Evolutionary conservation across 108 stramenopile genomes (phyloP), one percentile per base, ranked within the genome.

Genomic region (Chaetoceros tenuissimus): DNA sequence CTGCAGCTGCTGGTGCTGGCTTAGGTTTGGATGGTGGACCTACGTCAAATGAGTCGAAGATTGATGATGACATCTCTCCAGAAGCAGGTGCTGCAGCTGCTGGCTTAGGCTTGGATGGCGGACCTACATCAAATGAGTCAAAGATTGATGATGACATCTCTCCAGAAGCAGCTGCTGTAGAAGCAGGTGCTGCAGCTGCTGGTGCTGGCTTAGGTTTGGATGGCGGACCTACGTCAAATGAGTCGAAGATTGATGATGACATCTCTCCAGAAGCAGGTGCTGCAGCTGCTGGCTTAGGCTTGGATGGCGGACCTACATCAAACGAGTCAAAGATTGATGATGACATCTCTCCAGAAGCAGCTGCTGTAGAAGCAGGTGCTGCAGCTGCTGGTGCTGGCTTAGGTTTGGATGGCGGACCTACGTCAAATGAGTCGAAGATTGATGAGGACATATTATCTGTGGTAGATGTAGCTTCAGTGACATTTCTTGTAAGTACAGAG

Each of bases 251-350:
- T 20, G 72, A 73, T 8, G 31, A 17, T 10, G 34, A 40, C 60
- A n/a, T 51, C 48, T 64, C 20, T 45, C 50, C 16, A 62, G 68
- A 13, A 21, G 31, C 59, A 18, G 31, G 28, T 48, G 49, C 13
- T 16, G 55, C 1, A 45, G 53, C 1, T 30, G 53, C 25, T 17
- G 43, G 28, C 2, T 67, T 63, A 28, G 43, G 21, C 24, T 56
- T 24, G 10, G 27, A 31, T 28, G 28, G 29, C 1, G 73, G 55
- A 20, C 74, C 58, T 10, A 43, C 66, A 25, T 75, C 83, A 26
- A 81, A 85, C 30, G 48, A 28, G 51, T 81, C 80, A 64, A 85
- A 85, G 18, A 85, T 85, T 0, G 84, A 81, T 1, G 70, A 57
- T 24, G 55, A 28, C 49, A 63, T 50, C 24, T 44, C 54, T n/a